Conservation (phyloP, 2,329 filamentous ascomycete species). For the Bisporella sp. region DNA sequence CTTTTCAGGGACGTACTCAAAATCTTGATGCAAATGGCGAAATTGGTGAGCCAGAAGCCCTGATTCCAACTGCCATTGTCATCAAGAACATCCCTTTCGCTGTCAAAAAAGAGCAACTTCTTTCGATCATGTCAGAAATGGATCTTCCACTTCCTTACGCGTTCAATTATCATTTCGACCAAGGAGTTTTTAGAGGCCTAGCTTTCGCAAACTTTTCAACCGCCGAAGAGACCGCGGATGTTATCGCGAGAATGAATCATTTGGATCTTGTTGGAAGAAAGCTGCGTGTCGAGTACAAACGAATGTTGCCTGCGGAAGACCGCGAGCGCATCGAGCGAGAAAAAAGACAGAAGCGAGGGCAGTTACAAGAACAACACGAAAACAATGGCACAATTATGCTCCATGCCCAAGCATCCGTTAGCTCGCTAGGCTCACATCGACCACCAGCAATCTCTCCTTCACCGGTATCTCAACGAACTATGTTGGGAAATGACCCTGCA, state of each 20-base stretch:
- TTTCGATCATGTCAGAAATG: slow-evolving; percentile 89
- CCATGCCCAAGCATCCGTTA: slow-evolving; percentile 80
- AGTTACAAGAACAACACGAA: slow-evolving; percentile 94
- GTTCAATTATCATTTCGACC: slow-evolving; percentile 99
- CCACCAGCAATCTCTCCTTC: slow-evolving; percentile 32
- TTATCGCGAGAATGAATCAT: slow-evolving; percentile 92
- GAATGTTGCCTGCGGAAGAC: slow-evolving; percentile 94
- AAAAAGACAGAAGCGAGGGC: slow-evolving; percentile 90
- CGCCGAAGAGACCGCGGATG: slow-evolving; percentile 82
- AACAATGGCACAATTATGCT: slow-evolving; percentile 47
- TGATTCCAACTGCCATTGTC: slow-evolving; percentile 96
- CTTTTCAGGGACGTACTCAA: not conserved
- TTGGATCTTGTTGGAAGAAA: slow-evolving; percentile 93
- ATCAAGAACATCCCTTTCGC: slow-evolving; percentile 99
- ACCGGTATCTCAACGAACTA: slow-evolving; percentile 23
- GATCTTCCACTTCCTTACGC: slow-evolving; percentile 91
- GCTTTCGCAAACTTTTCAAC: slow-evolving; percentile 99
- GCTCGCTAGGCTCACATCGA: slow-evolving; percentile 56
- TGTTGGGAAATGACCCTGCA: slow-evolving; percentile 5
- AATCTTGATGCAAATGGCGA: too few species aligned
- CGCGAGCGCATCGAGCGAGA: slow-evolving; percentile 93
- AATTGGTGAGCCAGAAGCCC: slow-evolving; percentile 52
- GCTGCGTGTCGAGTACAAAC: slow-evolving; percentile 96
- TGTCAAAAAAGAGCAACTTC: slow-evolving; percentile 92
- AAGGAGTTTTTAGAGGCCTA: slow-evolving; percentile 89